Conservation (phyloP, 371 early-diverging fungal species). For the Mucor piriformis region DNA sequence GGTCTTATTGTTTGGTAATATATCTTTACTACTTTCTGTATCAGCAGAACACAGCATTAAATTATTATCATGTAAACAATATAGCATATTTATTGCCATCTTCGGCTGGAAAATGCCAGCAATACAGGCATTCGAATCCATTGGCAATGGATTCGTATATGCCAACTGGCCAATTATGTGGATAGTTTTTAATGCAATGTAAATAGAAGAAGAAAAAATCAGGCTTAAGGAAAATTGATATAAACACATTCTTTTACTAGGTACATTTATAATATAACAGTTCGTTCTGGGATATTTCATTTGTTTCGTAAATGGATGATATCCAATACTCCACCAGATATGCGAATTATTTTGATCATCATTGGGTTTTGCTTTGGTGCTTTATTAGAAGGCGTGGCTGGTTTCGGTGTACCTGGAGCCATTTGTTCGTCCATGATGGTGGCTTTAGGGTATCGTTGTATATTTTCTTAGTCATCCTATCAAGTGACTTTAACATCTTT, state of each 20-base stretch:
- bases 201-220: not conserved
- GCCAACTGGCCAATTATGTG: slow-evolving; percentile 58
- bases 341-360: slow-evolving; percentile 39
- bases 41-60: too few relatives aligned
- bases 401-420: slow-evolving; percentile 54
- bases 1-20: slow-evolving; percentile 46
- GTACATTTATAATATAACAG: slow-evolving; percentile 43
- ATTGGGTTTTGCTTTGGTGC: slow-evolving; percentile 47
- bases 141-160: slow-evolving; percentile 46
- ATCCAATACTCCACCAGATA: slow-evolving; percentile 42
- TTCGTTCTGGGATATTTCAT: slow-evolving; percentile 44
- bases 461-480: not conserved
- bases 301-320: slow-evolving; percentile 51
- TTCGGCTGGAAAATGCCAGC: slow-evolving; percentile 57
- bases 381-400: slow-evolving; percentile 47
- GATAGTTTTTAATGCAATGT: slow-evolving; percentile 51
- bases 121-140: slow-evolving; percentile 37
- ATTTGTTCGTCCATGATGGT: slow-evolving; percentile 52
- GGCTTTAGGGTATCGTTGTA: slow-evolving; percentile 35
- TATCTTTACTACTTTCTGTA: too few relatives aligned
- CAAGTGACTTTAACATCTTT: not conserved
- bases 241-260: slow-evolving; percentile 18
- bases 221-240: not conserved
- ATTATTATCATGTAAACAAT: not conserved
- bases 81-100: slow-evolving; percentile 47